Conservation (phyloP, 2,329 filamentous ascomycete genomes). For the Colletotrichum filicis region DNA sequence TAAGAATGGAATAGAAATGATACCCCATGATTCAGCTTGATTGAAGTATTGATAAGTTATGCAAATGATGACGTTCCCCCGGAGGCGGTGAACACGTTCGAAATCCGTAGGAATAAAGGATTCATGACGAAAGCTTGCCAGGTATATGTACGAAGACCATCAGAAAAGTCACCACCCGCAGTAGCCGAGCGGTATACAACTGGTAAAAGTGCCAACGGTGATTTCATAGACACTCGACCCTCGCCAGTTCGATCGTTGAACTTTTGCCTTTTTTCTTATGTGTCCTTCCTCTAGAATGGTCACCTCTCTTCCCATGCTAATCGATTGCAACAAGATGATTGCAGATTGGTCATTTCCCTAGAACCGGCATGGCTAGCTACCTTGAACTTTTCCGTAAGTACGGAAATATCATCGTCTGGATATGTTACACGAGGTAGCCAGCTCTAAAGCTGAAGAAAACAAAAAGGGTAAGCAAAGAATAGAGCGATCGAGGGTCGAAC, state of each 20-base stretch:
- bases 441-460: too few species aligned
- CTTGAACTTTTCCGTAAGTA: too few species aligned
- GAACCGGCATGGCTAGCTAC: too few species aligned
- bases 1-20: constrained; percentile 17
- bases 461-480: too few species aligned
- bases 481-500: too few species aligned
- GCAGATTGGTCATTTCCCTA: too few species aligned
- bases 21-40: constrained; percentile 7
- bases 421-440: too few species aligned
- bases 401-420: too few species aligned
- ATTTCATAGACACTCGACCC: not conserved
- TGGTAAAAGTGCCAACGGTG: not conserved
- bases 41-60: not conserved
- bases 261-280: not conserved
- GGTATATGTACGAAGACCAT: not conserved
- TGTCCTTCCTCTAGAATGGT: too few species aligned
- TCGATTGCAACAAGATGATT: too few species aligned
- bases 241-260: not conserved
- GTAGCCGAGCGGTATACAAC: not conserved
- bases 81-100: not conserved
- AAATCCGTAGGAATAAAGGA: not conserved
- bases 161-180: not conserved
- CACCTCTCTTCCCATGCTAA: too few species aligned
- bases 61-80: not conserved
- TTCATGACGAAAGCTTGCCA: not conserved